Conservation (phyloP, 352 stramenopile species). For the Phytophthora tubulina region DNA sequence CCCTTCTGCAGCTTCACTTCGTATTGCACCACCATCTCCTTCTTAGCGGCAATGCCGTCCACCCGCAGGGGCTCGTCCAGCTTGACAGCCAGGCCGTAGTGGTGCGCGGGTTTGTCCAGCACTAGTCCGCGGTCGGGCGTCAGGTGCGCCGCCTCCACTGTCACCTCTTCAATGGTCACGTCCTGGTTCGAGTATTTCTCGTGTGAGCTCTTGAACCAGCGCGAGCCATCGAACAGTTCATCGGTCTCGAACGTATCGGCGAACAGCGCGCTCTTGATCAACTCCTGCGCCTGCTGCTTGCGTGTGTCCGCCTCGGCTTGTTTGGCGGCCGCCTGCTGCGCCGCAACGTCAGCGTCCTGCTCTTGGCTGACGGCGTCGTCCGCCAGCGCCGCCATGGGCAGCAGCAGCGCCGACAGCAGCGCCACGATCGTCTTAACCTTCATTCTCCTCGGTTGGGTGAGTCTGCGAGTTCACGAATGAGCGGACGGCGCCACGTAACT, state of each 20-base stretch:
- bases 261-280: slow-evolving; percentile 67
- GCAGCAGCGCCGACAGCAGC: slow-evolving; percentile 54
- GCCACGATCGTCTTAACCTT: slow-evolving; percentile 58
- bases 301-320: slow-evolving; percentile 18
- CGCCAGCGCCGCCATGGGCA: slow-evolving; percentile 40
- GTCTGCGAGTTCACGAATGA: slow-evolving; percentile 30
- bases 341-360: slow-evolving; percentile 20
- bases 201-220: slow-evolving; percentile 87
- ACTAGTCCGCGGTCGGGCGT: slow-evolving; percentile 77
- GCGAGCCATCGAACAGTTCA: slow-evolving; percentile 64
- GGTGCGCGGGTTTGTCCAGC: slow-evolving; percentile 72
- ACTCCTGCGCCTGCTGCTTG: slow-evolving; percentile 59
- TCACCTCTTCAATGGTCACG: slow-evolving; percentile 74
- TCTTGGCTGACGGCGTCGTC: slow-evolving; percentile 24
- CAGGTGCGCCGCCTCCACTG: slow-evolving; percentile 59
- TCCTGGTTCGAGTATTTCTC: slow-evolving; percentile 86
- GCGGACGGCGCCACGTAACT: slow-evolving; percentile 12
- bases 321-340: slow-evolving; percentile 15
- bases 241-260: slow-evolving; percentile 83
- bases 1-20: slow-evolving; percentile 94
- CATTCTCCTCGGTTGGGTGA: slow-evolving; percentile 43
- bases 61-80: slow-evolving; percentile 71
- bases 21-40: slow-evolving; percentile 95
- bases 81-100: slow-evolving; percentile 85
- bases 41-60: slow-evolving; percentile 70